Evolutionary conservation across 2,329 filamentous ascomycete genomes (phyloP).

Genomic region (Colletotrichum theobromicola): DNA sequence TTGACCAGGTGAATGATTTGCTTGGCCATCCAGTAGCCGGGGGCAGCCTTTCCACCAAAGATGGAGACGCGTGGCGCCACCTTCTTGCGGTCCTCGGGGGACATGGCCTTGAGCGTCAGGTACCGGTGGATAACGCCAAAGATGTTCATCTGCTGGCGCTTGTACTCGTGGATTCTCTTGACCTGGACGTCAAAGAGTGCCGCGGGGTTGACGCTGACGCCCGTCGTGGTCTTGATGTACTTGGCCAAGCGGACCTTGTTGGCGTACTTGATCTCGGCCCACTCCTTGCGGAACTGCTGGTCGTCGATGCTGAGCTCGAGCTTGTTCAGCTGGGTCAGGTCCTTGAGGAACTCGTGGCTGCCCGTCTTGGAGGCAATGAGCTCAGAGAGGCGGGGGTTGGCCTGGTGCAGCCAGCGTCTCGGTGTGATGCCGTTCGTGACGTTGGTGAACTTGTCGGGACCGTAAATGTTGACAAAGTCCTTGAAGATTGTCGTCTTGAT

Average conservation of each 20-base stretch:
- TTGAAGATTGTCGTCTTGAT: conserved; percentile 99
- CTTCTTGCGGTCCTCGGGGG: conserved; percentile 84
- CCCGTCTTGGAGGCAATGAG: conserved; percentile 91
- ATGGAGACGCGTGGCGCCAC: conserved; percentile 88
- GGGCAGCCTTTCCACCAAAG: conserved; percentile 96
- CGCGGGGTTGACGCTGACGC: conserved; percentile 83
- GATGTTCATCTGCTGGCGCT: conserved; percentile 98
- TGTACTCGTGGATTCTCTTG: conserved; percentile 99
- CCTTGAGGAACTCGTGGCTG: conserved; percentile 84
- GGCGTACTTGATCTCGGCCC: conserved; percentile 94
- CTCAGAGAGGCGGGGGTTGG: conserved; percentile 90
- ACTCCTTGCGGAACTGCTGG: conserved; percentile 89
- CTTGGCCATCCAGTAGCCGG: conserved; percentile 99
- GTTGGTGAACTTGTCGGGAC: conserved; percentile 97
- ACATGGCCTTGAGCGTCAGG: conserved; percentile 85
- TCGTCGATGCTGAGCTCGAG: conserved; percentile 86
- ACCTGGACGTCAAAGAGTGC: conserved; percentile 97
- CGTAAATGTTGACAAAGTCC: conserved; percentile 95
- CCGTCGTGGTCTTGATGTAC: conserved; percentile 84
- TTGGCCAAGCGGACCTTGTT: conserved; percentile 94
- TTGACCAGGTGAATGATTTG: conserved; percentile 98
- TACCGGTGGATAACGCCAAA: conserved; percentile 98
- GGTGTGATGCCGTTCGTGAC: conserved; percentile 99
- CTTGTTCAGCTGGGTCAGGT: conserved; percentile 85
- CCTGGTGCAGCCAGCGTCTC: conserved; percentile 94